Conservation (phyloP, 148 eudicot genomes). For the Hydrangea macrophylla region DNA sequence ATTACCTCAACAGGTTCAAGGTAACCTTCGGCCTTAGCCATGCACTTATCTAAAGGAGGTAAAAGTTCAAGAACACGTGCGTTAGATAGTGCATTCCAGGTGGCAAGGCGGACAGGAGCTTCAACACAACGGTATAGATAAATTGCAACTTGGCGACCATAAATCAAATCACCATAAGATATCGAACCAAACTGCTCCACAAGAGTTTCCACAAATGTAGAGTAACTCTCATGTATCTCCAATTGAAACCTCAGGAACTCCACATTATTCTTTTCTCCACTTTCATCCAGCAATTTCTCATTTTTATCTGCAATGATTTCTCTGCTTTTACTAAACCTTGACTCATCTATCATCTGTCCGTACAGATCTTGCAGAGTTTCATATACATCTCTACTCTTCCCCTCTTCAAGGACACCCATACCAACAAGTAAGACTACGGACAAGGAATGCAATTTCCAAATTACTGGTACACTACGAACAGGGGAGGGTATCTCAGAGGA, state of each 20-base stretch:
- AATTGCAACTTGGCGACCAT: constrained; percentile 69
- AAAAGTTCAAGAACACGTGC: constrained; percentile 83
- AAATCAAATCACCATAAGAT: constrained; percentile 79
- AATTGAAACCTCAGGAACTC: constrained; percentile 54
- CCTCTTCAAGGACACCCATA: constrained; percentile 79
- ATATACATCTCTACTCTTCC: constrained; percentile 59
- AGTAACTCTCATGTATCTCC: constrained; percentile 73
- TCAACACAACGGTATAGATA: constrained; percentile 75
- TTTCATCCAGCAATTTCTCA: constrained; percentile 12
- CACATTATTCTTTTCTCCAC: constrained; percentile 12
- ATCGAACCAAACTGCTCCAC: constrained; percentile 86
- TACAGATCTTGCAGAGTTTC: constrained; percentile 67
- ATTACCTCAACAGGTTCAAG: constrained; percentile 86
- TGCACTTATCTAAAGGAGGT: constrained; percentile 61
- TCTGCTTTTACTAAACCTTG: constrained; percentile 21
- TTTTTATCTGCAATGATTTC: constrained; percentile 6
- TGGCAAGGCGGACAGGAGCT: constrained; percentile 58
- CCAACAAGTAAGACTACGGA: constrained; percentile 62
- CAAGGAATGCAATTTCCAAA: constrained; percentile 88
- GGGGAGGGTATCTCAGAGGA: constrained; percentile 35
- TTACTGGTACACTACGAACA: constrained; percentile 46
- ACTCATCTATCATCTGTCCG: constrained; percentile 58
- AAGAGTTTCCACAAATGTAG: constrained; percentile 72
- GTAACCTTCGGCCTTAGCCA: constrained; percentile 62
- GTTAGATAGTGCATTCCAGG: constrained; percentile 75